Evolutionary conservation across 306 rosid species (phyloP).

Genomic region (Castanea mollissima): DNA sequence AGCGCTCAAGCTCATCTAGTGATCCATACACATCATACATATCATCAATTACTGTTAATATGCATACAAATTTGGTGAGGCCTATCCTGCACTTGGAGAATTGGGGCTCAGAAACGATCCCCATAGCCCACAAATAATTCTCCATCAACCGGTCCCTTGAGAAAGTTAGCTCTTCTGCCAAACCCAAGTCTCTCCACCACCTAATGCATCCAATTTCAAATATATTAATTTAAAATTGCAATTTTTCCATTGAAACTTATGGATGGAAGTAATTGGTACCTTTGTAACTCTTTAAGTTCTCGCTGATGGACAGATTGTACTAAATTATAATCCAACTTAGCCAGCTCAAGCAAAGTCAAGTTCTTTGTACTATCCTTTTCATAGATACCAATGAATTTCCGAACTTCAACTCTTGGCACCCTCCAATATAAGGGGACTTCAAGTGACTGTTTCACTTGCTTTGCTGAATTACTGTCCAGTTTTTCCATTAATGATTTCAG

Average conservation of each 20-base stretch:
- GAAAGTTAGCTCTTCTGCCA: constrained; percentile 16
- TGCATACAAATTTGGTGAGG: constrained; percentile 35
- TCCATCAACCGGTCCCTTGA: constrained; percentile 35
- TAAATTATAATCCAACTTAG: constrained; percentile 32
- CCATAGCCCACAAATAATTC: constrained; percentile 33
- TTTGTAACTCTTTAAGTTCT: constrained; percentile 23
- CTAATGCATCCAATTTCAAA: constrained; percentile 1
- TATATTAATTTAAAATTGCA: background rate
- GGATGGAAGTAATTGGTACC: background rate
- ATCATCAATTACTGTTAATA: constrained; percentile 28
- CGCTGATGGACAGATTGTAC: constrained; percentile 27
- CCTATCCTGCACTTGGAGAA: constrained; percentile 34
- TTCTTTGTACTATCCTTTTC: background rate
- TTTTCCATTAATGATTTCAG: background rate
- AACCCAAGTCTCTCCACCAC: constrained; percentile 31
- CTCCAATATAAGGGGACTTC: constrained; percentile 24
- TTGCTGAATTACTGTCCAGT: background rate
- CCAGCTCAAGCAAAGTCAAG: constrained; percentile 25
- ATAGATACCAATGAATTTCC: constrained; percentile 15
- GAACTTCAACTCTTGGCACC: constrained; percentile 26
- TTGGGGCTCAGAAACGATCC: constrained; percentile 22
- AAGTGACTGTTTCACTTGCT: constrained; percentile 10
- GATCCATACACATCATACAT: constrained; percentile 33
- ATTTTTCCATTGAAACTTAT: background rate
- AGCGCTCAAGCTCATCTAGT: constrained; percentile 27